Evolutionary conservation across 768 basidiomycete species (phyloP).

Genomic region (Xerocomellus amylosporus): DNA sequence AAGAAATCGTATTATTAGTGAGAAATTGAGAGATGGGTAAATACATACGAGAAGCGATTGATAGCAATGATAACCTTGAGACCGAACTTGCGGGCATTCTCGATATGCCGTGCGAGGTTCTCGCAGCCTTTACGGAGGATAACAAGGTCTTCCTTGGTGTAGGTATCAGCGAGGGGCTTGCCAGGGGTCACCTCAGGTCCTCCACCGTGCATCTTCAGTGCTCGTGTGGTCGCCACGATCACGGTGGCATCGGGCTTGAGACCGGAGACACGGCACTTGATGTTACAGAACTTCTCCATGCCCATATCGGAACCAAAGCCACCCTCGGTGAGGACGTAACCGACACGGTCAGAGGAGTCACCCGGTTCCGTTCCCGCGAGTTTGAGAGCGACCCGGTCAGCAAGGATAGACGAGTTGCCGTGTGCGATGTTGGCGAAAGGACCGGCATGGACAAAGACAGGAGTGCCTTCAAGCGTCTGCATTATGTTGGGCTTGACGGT

Average conservation of each 20-base stretch:
- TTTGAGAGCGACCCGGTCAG: conserved; percentile 96
- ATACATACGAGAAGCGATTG: conserved; percentile 88
- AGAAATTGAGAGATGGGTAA: not conserved
- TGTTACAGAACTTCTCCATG: conserved; percentile 99
- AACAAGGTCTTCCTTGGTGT: conserved; percentile 89
- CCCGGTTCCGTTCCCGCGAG: conserved; percentile 94
- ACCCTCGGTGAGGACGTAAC: conserved; percentile 97
- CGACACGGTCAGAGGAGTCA: conserved; percentile 73
- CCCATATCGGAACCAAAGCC: conserved; percentile 99
- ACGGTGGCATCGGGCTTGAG: conserved; percentile 91
- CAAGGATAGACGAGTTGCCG: conserved; percentile 96
- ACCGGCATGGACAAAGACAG: conserved; percentile 98
- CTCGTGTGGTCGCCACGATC: conserved; percentile 95
- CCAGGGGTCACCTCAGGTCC: conserved; percentile 96
- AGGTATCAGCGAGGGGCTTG: conserved; percentile 89
- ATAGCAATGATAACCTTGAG: conserved; percentile 95
- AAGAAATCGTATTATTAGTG: not conserved
- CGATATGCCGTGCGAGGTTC: conserved; percentile 90
- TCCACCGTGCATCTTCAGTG: conserved; percentile 99
- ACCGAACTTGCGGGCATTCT: conserved; percentile 93
- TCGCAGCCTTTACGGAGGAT: conserved; percentile 88
- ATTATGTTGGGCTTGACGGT: conserved; percentile 99
- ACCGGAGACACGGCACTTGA: conserved; percentile 94
- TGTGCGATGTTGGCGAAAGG: conserved; percentile 99
- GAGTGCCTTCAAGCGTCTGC: conserved; percentile 98